A percentile compares a stretch with the other conserved stretches of the same genome.
These are phyloP conservation scores for Pestalotiopsis sp. DNA, from an alignment of 2,329 filamentous ascomycete genomes.

Conservation along the genomic window DNA sequence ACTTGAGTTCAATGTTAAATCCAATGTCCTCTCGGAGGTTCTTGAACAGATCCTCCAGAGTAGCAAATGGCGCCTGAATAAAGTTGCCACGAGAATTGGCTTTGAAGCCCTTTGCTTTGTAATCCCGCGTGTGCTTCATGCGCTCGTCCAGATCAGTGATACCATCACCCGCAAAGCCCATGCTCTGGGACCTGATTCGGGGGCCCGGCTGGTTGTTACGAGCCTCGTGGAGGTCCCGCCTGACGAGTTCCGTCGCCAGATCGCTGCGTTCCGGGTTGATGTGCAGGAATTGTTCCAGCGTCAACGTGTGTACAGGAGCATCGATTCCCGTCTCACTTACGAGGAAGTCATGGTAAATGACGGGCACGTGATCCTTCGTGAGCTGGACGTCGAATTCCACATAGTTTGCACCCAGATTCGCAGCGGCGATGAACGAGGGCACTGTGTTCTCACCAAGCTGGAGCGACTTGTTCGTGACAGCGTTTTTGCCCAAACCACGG, in stretches of 20 bases:
- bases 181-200: slow-evolving; percentile 56
- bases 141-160: slow-evolving; percentile 65
- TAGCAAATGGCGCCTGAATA: slow-evolving; percentile 95
- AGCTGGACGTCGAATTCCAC: slow-evolving; percentile 88
- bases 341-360: slow-evolving; percentile 98
- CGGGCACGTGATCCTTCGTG: slow-evolving; percentile 97
- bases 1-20: slow-evolving; percentile 99
- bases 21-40: slow-evolving; percentile 81
- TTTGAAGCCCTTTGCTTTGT: slow-evolving; percentile 94
- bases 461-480: slow-evolving; percentile 78
- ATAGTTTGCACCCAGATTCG: slow-evolving; percentile 82
- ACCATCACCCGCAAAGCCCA: slow-evolving; percentile 50
- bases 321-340: slow-evolving; percentile 98
- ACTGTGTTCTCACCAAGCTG: slow-evolving; percentile 97
- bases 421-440: slow-evolving; percentile 92
- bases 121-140: slow-evolving; percentile 97
- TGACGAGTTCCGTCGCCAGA: slow-evolving; percentile 28
- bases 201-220: slow-evolving; percentile 32
- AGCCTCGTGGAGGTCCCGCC: slow-evolving; percentile 27
- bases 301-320: slow-evolving; percentile 92
- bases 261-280: slow-evolving; percentile 66
- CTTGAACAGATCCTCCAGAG: slow-evolving; percentile 88
- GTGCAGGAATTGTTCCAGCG: slow-evolving; percentile 92
- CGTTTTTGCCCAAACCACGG: slow-evolving; percentile 86
- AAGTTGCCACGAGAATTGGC: slow-evolving; percentile 92